Base-by-base conservation (phyloP, 495 filamentous ascomycete genomes). In the Aspergillus wentii region DNA sequence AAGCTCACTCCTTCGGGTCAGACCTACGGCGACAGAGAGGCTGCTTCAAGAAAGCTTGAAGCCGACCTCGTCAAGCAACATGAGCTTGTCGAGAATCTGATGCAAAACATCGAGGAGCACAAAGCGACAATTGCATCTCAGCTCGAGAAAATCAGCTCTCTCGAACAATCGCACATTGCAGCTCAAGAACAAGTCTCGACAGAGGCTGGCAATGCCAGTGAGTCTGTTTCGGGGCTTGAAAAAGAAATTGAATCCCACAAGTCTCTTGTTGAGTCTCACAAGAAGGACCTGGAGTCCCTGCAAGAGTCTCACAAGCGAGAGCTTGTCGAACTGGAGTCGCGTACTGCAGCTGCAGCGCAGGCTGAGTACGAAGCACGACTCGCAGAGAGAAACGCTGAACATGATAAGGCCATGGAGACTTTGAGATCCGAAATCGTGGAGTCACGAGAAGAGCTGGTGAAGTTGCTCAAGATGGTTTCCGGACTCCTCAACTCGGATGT, bases 81-180 rank as follows among this genome's bases (percentile, higher is more conserved):
- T 38, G 74, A 83, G 23, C 54, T 82, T 25, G 72, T 94, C 20
- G 68, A 74, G 20, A 64, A 69, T 20, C 62, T 99, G 28, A 83
- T 85, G 43, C 70, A 65, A 38, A 79, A 90, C 48, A 82, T 97
- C 40, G 80, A 87, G 19, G 78, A 85, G 41, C 86, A 94, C 59
- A 89, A 85, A 64, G 57, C 72, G 11, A 77, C 82, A 17, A 78
- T 88, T 48, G 73, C 75, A 28, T 62, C 60, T 41, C 83, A 85
- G 47, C 57, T 77, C 21, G 59, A 70, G 22, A 81, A 76, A 40
- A 80, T 91, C 46, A 61, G 74, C 11, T 69, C 76, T 42, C 64
- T 88, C 11, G 85, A 91, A 55, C 61, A 76, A 33, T 69, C 80
- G 29, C 82, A 86, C 48, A 51, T 68, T 14, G 66, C 69, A 18